Conservation (phyloP, 768 basidiomycete species). For the Exsudoporus frostii region DNA sequence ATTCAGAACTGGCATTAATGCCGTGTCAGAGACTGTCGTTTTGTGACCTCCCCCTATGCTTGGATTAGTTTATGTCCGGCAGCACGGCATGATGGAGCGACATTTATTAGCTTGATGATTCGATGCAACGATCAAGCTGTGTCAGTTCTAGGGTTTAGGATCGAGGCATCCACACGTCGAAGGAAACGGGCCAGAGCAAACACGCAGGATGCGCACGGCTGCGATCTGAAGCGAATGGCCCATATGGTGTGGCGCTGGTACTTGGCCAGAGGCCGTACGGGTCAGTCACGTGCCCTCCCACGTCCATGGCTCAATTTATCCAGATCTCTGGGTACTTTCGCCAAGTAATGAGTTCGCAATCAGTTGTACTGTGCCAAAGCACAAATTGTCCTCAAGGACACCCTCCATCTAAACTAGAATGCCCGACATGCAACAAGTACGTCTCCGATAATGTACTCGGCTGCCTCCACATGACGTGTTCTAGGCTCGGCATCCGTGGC, state of each 20-base stretch:
- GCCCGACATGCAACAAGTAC: slow-evolving; percentile 92
- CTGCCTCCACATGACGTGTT: slow-evolving; percentile 13
- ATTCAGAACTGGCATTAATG: too few species aligned
- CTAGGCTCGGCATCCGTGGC: slow-evolving; percentile 74
- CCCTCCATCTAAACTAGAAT: slow-evolving; percentile 83
- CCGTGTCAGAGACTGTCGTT: too few species aligned
- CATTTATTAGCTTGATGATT: too few species aligned
- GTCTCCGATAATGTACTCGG: slow-evolving; percentile 16
- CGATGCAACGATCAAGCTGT: neutral
- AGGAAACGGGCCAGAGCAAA: slow-evolving; percentile 4
- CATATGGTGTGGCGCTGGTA: too few species aligned
- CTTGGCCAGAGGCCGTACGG: too few species aligned
- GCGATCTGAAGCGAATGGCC: slow-evolving; percentile 4
- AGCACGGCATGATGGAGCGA: too few species aligned
- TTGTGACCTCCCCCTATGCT: too few species aligned
- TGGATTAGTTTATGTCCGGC: too few species aligned
- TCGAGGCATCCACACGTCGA: slow-evolving; percentile 15
- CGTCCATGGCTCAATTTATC: neutral
- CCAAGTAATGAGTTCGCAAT: slow-evolving; percentile 38
- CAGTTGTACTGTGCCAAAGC: slow-evolving; percentile 60
- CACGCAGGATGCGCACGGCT: slow-evolving; percentile 27
- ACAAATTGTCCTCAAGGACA: slow-evolving; percentile 72
- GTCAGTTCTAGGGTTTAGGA: slow-evolving; percentile 11
- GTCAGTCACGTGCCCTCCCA: slow-evolving; percentile 16
- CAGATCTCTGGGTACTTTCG: neutral